phyloP scores from a whole-genome alignment of 2,329 filamentous ascomycete genomes.

The Fusarium sp. region DNA sequence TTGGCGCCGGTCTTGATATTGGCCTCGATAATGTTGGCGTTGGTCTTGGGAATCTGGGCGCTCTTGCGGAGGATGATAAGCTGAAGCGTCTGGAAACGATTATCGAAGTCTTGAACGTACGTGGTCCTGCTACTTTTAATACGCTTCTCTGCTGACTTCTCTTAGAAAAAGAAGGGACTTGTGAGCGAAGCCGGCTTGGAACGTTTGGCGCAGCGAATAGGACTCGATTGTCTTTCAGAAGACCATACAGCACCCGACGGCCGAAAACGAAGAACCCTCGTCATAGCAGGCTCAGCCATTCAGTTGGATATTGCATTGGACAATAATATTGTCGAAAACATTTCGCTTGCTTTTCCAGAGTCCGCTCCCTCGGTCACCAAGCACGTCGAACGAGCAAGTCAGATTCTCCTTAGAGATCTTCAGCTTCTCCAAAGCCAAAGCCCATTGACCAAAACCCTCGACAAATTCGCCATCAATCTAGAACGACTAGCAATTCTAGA shows the following conservation, averaged over 20 bases:
- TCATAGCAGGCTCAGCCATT: slow-evolving; percentile 72
- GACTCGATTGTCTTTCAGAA: slow-evolving; percentile 74
- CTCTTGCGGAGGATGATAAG: slow-evolving; percentile 65
- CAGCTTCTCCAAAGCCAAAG: slow-evolving; percentile 69
- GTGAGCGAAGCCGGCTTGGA: slow-evolving; percentile 83
- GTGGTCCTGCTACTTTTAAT: slow-evolving; percentile 21
- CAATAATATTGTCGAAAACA: slow-evolving; percentile 71
- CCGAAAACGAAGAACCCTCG: slow-evolving; percentile 65
- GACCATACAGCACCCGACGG: slow-evolving; percentile 59
- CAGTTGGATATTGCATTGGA: slow-evolving; percentile 71
- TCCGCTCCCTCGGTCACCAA: slow-evolving; percentile 68
- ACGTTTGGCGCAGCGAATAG: slow-evolving; percentile 74
- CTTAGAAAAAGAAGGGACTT: slow-evolving; percentile 65
- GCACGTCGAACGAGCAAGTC: slow-evolving; percentile 71
- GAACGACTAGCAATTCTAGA: slow-evolving; percentile 77
- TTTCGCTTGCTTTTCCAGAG: slow-evolving; percentile 72
- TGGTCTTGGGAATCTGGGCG: slow-evolving; percentile 56
- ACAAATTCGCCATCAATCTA: slow-evolving; percentile 78
- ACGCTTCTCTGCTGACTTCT: slow-evolving; percentile 6
- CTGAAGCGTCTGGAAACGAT: slow-evolving; percentile 66
- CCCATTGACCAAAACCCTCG: slow-evolving; percentile 76
- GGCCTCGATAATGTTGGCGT: slow-evolving; percentile 64
- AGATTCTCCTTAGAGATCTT: slow-evolving; percentile 75
- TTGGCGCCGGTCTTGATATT: slow-evolving; percentile 64
- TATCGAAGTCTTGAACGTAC: slow-evolving; percentile 62